Conservation (phyloP, 2,329 filamentous ascomycete genomes). For the Curvularia lunata region DNA sequence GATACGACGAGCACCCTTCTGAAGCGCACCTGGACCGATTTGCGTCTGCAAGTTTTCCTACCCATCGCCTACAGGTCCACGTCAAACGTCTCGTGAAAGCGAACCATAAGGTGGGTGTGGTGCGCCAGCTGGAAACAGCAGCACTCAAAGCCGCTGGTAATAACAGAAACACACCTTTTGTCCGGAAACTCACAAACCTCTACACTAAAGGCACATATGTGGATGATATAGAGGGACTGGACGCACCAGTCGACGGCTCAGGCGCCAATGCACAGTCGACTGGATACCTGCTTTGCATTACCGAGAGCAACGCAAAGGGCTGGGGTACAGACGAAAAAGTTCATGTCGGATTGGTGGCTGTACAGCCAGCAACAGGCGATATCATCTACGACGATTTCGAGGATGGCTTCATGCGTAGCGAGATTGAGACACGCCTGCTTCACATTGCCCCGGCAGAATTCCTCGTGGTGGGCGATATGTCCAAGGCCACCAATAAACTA, state of each 20-base stretch:
- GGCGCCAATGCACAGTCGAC: slow-evolving; percentile 65
- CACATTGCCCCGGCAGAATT: slow-evolving; percentile 97
- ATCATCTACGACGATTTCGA: slow-evolving; percentile 96
- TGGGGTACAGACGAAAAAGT: slow-evolving; percentile 92
- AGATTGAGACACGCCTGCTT: slow-evolving; percentile 92
- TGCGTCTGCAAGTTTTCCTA: slow-evolving; percentile 93
- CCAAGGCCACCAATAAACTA: slow-evolving; percentile 89
- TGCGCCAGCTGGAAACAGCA: slow-evolving; percentile 92
- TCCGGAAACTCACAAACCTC: slow-evolving; percentile 90
- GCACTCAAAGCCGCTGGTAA: slow-evolving; percentile 94
- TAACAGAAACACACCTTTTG: slow-evolving; percentile 90
- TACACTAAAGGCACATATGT: slow-evolving; percentile 99
- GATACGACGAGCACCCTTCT: slow-evolving; percentile 84
- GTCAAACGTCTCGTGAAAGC: slow-evolving; percentile 91
- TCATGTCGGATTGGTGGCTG: slow-evolving; percentile 87
- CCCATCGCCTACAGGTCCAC: slow-evolving; percentile 89
- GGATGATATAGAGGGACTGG: slow-evolving; percentile 85
- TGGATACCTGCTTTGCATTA: slow-evolving; percentile 93
- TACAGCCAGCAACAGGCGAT: slow-evolving; percentile 94
- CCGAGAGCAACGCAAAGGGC: slow-evolving; percentile 79
- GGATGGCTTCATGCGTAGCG: slow-evolving; percentile 95
- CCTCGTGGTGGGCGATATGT: slow-evolving; percentile 87
- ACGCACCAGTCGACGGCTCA: slow-evolving; percentile 55
- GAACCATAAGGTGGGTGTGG: slow-evolving; percentile 94
- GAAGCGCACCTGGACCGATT: slow-evolving; percentile 93